These are phyloP conservation scores for Schizopora paradoxa DNA, from an alignment of 1,284 basidiomycete species.

Conservation along the genomic window DNA sequence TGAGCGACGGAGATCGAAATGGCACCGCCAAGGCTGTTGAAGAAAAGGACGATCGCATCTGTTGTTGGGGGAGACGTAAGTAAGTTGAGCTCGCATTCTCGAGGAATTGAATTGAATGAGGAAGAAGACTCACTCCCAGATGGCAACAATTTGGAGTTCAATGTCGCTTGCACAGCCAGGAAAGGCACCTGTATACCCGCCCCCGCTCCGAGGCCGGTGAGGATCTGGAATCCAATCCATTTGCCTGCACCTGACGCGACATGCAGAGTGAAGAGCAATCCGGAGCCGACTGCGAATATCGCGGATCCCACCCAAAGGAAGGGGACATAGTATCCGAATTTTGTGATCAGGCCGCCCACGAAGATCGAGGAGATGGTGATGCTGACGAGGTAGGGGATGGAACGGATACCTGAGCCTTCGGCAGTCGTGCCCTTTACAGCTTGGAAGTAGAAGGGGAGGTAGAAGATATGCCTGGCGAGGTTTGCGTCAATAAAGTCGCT, in stretches of 20 bases:
- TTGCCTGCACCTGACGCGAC: constrained; percentile 28
- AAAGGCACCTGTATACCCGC: constrained; percentile 17
- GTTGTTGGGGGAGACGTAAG: background rate
- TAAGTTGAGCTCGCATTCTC: background rate
- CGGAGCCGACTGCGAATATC: constrained; percentile 33
- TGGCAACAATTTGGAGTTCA: constrained; percentile 15
- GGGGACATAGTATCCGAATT: constrained; percentile 34
- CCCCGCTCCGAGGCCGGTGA: constrained; percentile 16
- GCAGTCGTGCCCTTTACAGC: constrained; percentile 34
- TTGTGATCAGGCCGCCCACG: constrained; percentile 31
- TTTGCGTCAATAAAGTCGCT: constrained; percentile 2
- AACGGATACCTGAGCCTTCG: constrained; percentile 55
- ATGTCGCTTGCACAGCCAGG: constrained; percentile 17
- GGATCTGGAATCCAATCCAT: constrained; percentile 38
- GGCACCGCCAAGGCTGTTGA: constrained; percentile 21
- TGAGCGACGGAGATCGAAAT: constrained; percentile 23
- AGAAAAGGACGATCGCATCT: constrained; percentile 22
- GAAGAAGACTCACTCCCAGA: constrained; percentile 16
- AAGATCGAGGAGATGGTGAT: constrained; percentile 34
- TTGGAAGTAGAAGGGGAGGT: constrained; percentile 41
- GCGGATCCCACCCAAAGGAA: constrained; percentile 32
- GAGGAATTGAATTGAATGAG: background rate
- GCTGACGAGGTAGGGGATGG: constrained; percentile 64
- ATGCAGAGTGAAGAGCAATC: constrained; percentile 37
- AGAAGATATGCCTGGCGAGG: constrained; percentile 15